Evolutionary conservation across 2,329 filamentous ascomycete genomes (phyloP), one percentile per base, ranked within the genome.

Genomic region (Phyllosticta citribraziliensis): DNA sequence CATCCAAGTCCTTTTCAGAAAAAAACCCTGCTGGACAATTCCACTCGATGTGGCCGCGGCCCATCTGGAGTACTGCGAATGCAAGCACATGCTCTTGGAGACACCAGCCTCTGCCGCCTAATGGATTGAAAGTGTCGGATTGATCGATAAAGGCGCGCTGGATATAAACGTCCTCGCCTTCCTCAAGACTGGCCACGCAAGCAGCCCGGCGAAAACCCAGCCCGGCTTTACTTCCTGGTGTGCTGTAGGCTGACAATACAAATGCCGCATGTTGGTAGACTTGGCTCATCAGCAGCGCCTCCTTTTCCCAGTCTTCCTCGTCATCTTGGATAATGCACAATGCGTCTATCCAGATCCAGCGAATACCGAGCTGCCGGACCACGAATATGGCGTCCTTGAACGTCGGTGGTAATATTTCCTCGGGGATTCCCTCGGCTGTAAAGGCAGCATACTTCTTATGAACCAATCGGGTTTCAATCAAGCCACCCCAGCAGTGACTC

Each of bases 281-380:
- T 1, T 52, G 5, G 11, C 19, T 14, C 57, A 60, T 60, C 12
- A 27, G 51, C 20, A 27, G 19, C 5, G 57, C 50, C 19, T 60
- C 51, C 10, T 10, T 25, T 8, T 19, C 25, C 57, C 57, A 60
- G 20, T 60, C 57, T 3, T 24, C n/a, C 1, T 19, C 50, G 17
- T 60, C 57, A 12, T 60, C 57, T 24, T 60, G 57, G 14, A 60
- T 53, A n/a, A 60, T 60, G n/a, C 57, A 60, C 24, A 60, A 30
- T 2, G 57, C 57, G 25, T 60, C 51, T 14, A 60, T 55, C 57
- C 57, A 60, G 5, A 60, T 51, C 19, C 27, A 60, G 14, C 27
- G 57, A 12, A 60, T 35, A 9, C 50, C 50, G 19, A 59, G 57
- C 5, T 27, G 22, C 12, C 25, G 10, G 11, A 51, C 24, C 4